Base-by-base conservation (phyloP, 768 basidiomycete species). In the Boletellus sp. region DNA sequence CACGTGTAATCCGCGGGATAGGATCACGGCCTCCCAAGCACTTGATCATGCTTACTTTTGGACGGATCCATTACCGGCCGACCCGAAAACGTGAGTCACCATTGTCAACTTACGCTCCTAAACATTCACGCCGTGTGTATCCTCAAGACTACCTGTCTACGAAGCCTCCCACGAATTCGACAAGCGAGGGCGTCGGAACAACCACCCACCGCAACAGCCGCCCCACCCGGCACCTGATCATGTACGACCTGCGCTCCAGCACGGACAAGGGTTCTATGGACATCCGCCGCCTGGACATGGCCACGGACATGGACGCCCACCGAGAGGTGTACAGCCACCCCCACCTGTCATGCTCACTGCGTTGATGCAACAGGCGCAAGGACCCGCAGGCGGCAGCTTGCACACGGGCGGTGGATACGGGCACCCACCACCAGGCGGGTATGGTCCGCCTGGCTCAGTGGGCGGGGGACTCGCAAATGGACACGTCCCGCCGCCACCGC, bases 1-100 rank as follows among this genome's bases (percentile, higher is more conserved):
- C 23, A 82, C 76, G 0, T 85, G 92, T 58, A 89, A 97, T 64
- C 95, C 95, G 3, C 75, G 77, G 52, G 80, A 87, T 49, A 79
- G 95, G 17, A 78, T 93, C 35, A 93, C 94, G 2, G 95, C 95
- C 9, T 69, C 79, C 2, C 78, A 91, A 50, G 94, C 94, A 0
- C 77, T 97, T 45, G 87, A 94, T 58, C 93, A 97, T 63, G 84
- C 89, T 17, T 98, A 93, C 73, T 96, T 98, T 68, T 96, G 91
- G 90, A 85, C 84, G 0, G 84, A 90, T 55, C 94, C 95, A 0
- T 60, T 92, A 33, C 90, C 94, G 32, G 88, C 88, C 19, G 87
- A 90, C 70, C 89, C 88, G 1, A 87, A 84, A 66, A 79, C 80
- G 89, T 89, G 60, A 50, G 81, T 72, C 8, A 20, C 42, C 12